Evolutionary conservation across 306 rosid species (phyloP).

Genomic region (Bauhinia variegata): DNA sequence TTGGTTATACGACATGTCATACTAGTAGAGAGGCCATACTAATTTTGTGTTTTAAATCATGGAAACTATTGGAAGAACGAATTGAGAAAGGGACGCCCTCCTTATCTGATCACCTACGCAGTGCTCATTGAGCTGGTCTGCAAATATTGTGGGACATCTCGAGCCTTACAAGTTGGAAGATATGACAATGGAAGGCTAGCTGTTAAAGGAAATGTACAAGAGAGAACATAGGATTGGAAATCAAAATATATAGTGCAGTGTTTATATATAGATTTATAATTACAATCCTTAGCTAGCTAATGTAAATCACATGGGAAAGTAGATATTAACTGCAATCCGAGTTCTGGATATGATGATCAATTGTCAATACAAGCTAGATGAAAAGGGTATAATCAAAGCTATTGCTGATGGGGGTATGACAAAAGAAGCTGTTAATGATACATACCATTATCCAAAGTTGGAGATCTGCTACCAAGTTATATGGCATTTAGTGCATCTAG

Average conservation of each 20-base stretch:
- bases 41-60: background rate
- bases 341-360: constrained; percentile 76
- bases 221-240: constrained; percentile 45
- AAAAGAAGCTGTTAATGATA: constrained; percentile 62
- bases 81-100: constrained; percentile 80
- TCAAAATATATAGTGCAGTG: too few relatives aligned
- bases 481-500: too few relatives aligned
- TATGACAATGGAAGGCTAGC: constrained; percentile 69
- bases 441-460: constrained; percentile 9
- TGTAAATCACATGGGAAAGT: constrained; percentile 65
- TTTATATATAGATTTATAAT: constrained; percentile 57
- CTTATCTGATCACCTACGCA: constrained; percentile 76
- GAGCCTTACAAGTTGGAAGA: constrained; percentile 83
- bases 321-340: constrained; percentile 71
- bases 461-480: too few relatives aligned
- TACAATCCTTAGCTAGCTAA: constrained; percentile 65
- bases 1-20: too few relatives aligned
- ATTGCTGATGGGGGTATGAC: constrained; percentile 76
- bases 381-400: constrained; percentile 54
- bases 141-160: constrained; percentile 62
- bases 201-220: constrained; percentile 54
- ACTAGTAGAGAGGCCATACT: background rate
- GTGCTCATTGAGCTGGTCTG: constrained; percentile 76
- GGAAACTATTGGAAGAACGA: constrained; percentile 65
- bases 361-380: constrained; percentile 58